A percentile compares a stretch with the other conserved stretches of the same genome.
Conservation (phyloP, 2,329 filamentous ascomycete species). For the Neofusicoccum laricinum region DNA sequence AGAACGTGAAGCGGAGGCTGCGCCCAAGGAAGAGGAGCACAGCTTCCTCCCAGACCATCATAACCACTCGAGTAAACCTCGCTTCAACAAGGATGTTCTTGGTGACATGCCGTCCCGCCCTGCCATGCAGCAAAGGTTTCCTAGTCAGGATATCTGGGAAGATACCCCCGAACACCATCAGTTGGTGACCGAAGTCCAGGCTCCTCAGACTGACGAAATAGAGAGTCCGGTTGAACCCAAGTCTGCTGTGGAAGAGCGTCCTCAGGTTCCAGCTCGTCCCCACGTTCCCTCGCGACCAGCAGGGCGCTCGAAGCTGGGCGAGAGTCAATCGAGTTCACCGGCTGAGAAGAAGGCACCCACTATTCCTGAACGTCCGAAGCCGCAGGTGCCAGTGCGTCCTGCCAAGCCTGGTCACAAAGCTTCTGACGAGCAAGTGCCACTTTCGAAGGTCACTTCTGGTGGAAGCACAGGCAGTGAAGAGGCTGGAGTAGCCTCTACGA, state of each 20-base stretch:
- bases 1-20: conserved; percentile 43
- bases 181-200: conserved; percentile 69
- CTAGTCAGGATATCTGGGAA: conserved; percentile 92
- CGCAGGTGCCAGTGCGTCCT: conserved; percentile 59
- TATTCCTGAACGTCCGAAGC: conserved; percentile 61
- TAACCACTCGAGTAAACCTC: conserved; percentile 60
- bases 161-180: conserved; percentile 82
- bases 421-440: conserved; percentile 29
- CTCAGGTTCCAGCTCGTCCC: conserved; percentile 28
- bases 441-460: conserved; percentile 35
- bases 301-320: conserved; percentile 2
- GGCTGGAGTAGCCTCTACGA: conserved; percentile 48
- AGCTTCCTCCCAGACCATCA: conserved; percentile 45
- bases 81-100: conserved; percentile 53
- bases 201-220: conserved; percentile 44
- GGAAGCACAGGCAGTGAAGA: conserved; percentile 29
- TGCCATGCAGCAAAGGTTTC: conserved; percentile 68
- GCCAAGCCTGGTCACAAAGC: conserved; percentile 47
- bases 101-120: conserved; percentile 50
- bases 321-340: conserved; percentile 38
- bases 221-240: conserved; percentile 23
- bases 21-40: conserved; percentile 38
- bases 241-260: neutral
- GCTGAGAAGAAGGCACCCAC: conserved; percentile 50
- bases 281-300: conserved; percentile 34